phyloP scores from a whole-genome alignment of 1,139 yeast genomes.

The Saccharomyces hybrid region DNA sequence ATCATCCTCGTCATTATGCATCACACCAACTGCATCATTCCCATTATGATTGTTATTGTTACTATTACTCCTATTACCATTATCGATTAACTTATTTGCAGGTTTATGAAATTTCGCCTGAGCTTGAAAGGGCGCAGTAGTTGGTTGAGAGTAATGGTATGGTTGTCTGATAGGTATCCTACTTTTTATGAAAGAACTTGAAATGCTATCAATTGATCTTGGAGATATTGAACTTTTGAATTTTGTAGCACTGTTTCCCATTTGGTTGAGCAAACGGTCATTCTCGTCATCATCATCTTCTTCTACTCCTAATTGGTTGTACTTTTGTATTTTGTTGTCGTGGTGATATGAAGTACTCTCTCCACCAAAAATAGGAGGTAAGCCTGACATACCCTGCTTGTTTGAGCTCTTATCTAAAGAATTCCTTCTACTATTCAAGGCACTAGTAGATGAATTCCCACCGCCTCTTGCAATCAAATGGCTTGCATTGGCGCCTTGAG shows the following conservation, averaged over 20 bases:
- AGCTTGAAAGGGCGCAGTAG: slow-evolving; percentile 34
- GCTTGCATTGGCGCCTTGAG: slow-evolving; percentile 22
- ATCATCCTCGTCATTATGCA: slow-evolving; percentile 33
- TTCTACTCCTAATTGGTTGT: slow-evolving; percentile 3
- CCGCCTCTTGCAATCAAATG: slow-evolving; percentile 18
- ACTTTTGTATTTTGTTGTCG: slow-evolving; percentile 5
- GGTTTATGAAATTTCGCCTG: slow-evolving; percentile 34
- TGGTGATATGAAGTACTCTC: slow-evolving; percentile 16
- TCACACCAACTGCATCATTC: slow-evolving; percentile 3
- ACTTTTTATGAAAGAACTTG: slow-evolving; percentile 21
- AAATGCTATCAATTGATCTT: slow-evolving; percentile 25
- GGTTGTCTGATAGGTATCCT: slow-evolving; percentile 25
- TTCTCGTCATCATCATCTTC: slow-evolving; percentile 11
- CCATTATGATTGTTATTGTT: slow-evolving; percentile 6
- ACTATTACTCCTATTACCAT: slow-evolving; percentile 1
- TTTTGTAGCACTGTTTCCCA: slow-evolving; percentile 4
- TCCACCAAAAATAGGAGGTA: slow-evolving; percentile 11
- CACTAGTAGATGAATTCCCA: slow-evolving; percentile 12
- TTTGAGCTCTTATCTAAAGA: slow-evolving; percentile 12
- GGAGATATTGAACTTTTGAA: slow-evolving; percentile 21
- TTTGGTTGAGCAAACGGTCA: slow-evolving; percentile 12
- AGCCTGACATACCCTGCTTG: slow-evolving; percentile 11
- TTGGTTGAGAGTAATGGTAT: slow-evolving; percentile 32
- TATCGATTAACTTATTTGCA: slow-evolving; percentile 28
- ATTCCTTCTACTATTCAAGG: slow-evolving; percentile 14